phyloP scores from a whole-genome alignment of 164 flowering plant species.

The Aristolochia californica region DNA sequence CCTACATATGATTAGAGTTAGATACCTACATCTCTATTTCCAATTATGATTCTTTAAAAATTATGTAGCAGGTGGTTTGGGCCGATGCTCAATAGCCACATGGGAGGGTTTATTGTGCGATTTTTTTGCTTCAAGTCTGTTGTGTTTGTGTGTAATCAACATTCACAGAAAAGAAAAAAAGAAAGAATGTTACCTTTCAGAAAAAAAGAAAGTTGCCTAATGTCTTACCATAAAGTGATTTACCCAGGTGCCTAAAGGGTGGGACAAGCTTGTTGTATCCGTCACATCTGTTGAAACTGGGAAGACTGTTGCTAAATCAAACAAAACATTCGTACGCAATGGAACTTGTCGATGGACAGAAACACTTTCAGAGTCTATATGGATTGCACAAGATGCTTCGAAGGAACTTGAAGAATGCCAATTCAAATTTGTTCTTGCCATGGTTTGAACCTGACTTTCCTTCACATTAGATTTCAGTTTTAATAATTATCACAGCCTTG shows the following conservation, averaged over 20 bases:
- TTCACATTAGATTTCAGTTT: too few relatives aligned
- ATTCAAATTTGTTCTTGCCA: constrained; percentile 38
- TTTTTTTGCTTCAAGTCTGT: background rate
- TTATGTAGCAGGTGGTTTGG: too few relatives aligned
- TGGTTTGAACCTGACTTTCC: constrained; percentile 18
- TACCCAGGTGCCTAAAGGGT: constrained; percentile 55
- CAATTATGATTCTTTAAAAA: too few relatives aligned
- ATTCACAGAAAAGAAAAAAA: background rate
- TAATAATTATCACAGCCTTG: too few relatives aligned
- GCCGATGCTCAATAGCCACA: too few relatives aligned
- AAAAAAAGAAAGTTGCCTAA: background rate
- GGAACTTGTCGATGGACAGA: constrained; percentile 60
- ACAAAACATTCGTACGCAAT: constrained; percentile 34
- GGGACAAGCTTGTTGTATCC: constrained; percentile 55
- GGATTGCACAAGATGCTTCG: constrained; percentile 29
- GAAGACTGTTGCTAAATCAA: constrained; percentile 35
- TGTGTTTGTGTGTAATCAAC: background rate
- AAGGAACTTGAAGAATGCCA: constrained; percentile 29
- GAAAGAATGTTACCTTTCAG: background rate
- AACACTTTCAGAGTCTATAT: constrained; percentile 40
- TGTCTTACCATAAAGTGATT: background rate
- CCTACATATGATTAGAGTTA: too few relatives aligned
- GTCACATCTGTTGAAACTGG: constrained; percentile 39
- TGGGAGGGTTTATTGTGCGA: too few relatives aligned
- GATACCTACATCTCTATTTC: too few relatives aligned